Evolutionary conservation across 495 filamentous ascomycete genomes (phyloP).

Genomic region (Xylaria palmicola): DNA sequence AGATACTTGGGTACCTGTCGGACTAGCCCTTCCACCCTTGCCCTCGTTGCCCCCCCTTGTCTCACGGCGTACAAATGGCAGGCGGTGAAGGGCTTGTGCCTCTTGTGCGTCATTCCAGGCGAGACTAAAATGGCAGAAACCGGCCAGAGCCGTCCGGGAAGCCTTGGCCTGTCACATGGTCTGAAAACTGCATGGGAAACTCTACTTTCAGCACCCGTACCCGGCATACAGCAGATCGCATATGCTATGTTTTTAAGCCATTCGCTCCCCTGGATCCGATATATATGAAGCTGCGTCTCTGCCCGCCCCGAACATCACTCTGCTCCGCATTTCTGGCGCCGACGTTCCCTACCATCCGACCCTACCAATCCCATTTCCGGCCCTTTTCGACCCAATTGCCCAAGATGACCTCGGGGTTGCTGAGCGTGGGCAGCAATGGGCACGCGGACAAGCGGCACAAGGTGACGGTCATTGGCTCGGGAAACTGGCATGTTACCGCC

Average conservation of each 20-base stretch:
- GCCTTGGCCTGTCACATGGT: conserved; percentile 10
- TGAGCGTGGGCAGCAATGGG: conserved; percentile 16
- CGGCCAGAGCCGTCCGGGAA: neutral
- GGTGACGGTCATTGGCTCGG: conserved; percentile 90
- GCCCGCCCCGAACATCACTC: conserved; percentile 5
- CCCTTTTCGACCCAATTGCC: conserved; percentile 2
- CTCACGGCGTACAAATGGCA: neutral
- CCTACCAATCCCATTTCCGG: neutral
- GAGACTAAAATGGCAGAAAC: conserved; percentile 6
- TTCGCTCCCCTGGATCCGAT: neutral
- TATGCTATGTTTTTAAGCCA: neutral
- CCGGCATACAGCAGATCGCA: neutral
- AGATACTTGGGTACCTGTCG: no score
- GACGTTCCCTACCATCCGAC: neutral
- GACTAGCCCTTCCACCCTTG: no score
- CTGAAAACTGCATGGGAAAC: neutral
- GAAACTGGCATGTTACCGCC: conserved; percentile 74
- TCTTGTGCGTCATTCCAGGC: conserved; percentile 13
- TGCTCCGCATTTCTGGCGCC: neutral
- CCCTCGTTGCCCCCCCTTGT: neutral
- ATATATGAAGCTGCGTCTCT: conserved; percentile 10
- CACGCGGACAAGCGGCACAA: conserved; percentile 71
- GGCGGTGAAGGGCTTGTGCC: conserved; percentile 4
- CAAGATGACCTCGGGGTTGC: conserved; percentile 15
- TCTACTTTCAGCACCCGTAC: neutral